Conservation (phyloP, 768 basidiomycete genomes). For the Termitomyces sp. region DNA sequence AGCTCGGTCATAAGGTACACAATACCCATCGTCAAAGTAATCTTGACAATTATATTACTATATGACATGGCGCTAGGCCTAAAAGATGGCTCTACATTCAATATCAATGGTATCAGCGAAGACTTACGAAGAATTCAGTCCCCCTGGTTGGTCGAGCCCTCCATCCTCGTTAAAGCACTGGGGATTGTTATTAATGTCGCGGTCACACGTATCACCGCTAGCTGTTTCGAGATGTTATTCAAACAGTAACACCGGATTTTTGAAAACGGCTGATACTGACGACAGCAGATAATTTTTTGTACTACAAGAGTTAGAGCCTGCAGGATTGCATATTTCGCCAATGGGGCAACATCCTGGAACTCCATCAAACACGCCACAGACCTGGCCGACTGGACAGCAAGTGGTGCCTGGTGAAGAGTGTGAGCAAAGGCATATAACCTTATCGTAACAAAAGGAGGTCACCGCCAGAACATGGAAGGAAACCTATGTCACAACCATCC, state of each 20-base stretch:
- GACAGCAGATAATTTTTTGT: neutral
- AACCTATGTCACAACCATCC: slow-evolving; percentile 2
- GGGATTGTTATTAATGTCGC: neutral
- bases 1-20: neutral
- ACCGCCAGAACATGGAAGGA: slow-evolving; percentile 11
- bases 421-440: neutral
- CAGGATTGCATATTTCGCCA: neutral
- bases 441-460: neutral
- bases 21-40: neutral
- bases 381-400: neutral
- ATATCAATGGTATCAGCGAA: neutral
- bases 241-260: neutral
- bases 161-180: neutral
- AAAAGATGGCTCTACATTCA: neutral
- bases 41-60: neutral
- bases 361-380: neutral
- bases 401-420: neutral
- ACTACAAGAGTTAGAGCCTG: neutral
- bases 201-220: neutral
- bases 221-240: neutral
- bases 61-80: neutral
- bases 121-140: neutral
- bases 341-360: neutral
- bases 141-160: neutral
- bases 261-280: neutral